Evolutionary conservation across 179 eudicot species (phyloP).

Genomic region (Drosera spatulata): DNA sequence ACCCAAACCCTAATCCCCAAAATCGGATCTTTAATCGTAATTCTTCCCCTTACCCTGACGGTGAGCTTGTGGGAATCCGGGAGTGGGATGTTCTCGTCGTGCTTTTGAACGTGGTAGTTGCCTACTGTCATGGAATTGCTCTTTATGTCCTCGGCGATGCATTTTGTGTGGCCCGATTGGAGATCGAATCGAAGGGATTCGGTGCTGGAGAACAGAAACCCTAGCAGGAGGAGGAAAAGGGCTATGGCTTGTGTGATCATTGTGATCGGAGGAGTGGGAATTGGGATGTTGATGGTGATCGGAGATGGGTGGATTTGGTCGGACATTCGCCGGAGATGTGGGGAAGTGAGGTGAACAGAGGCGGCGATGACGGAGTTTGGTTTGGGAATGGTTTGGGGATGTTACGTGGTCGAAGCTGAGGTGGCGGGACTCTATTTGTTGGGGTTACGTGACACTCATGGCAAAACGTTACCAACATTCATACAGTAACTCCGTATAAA

Average conservation of each 20-base stretch:
- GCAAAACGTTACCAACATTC: too few relatives aligned
- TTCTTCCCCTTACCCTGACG: slow-evolving; percentile 32
- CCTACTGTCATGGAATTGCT: slow-evolving; percentile 68
- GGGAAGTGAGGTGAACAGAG: too few relatives aligned
- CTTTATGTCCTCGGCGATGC: slow-evolving; percentile 76
- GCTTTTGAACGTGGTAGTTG: slow-evolving; percentile 53
- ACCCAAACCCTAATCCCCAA: slow-evolving; percentile 3
- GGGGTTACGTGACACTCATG: neutral
- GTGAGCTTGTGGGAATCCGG: slow-evolving; percentile 64
- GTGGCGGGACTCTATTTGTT: neutral
- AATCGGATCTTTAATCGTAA: neutral
- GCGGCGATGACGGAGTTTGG: too few relatives aligned
- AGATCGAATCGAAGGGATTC: slow-evolving; percentile 59
- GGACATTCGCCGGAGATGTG: too few relatives aligned
- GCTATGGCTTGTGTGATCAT: too few relatives aligned
- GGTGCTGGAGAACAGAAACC: slow-evolving; percentile 18
- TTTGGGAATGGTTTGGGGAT: too few relatives aligned
- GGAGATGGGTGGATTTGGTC: too few relatives aligned
- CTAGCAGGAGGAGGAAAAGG: slow-evolving; percentile 6
- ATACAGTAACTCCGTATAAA: too few relatives aligned
- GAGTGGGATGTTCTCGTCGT: slow-evolving; percentile 34
- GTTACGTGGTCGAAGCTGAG: neutral
- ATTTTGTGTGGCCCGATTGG: slow-evolving; percentile 69
- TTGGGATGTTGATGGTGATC: too few relatives aligned
- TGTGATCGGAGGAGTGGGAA: too few relatives aligned